These are phyloP conservation scores for Coriaria nepalensis DNA, from an alignment of 306 rosid genomes.

Conservation along the genomic window DNA sequence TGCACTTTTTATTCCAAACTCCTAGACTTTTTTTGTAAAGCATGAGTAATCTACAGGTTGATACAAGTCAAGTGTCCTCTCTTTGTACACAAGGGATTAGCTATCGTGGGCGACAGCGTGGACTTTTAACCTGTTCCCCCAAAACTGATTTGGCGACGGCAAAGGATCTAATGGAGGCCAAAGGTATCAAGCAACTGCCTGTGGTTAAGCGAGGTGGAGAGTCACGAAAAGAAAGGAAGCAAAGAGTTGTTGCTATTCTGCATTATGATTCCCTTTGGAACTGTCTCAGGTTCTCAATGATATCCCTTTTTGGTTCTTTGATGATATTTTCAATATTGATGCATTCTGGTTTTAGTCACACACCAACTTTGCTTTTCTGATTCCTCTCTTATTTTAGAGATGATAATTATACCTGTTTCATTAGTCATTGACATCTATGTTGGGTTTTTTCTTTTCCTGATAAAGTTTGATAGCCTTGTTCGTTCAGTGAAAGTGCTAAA, in stretches of 20 bases:
- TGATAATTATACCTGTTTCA: neutral
- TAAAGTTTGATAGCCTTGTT: too few relatives aligned
- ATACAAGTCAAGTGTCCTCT: slow-evolving; percentile 57
- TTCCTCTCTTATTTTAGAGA: neutral
- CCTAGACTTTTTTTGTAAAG: slow-evolving; percentile 7
- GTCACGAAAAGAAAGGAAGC: slow-evolving; percentile 37
- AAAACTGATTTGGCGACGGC: slow-evolving; percentile 69
- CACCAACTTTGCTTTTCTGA: neutral
- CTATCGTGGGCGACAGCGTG: slow-evolving; percentile 72
- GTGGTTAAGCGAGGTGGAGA: slow-evolving; percentile 61
- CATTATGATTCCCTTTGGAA: slow-evolving; percentile 56
- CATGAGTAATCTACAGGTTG: slow-evolving; percentile 35
- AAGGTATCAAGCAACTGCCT: slow-evolving; percentile 78
- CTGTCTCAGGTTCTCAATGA: slow-evolving; percentile 56
- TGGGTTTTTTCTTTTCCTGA: too few relatives aligned
- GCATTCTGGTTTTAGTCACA: neutral
- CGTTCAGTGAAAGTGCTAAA: too few relatives aligned
- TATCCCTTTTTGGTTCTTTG: slow-evolving; percentile 9
- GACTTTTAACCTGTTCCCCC: slow-evolving; percentile 72
- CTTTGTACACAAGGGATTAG: slow-evolving; percentile 73
- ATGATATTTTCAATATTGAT: slow-evolving; percentile 5
- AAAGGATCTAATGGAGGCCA: slow-evolving; percentile 94
- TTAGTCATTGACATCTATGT: neutral
- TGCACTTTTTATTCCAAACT: slow-evolving; percentile 3
- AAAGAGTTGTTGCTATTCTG: slow-evolving; percentile 66